phyloP scores from a whole-genome alignment of 495 filamentous ascomycete genomes.

The Pyrenopolyporus hunteri region DNA sequence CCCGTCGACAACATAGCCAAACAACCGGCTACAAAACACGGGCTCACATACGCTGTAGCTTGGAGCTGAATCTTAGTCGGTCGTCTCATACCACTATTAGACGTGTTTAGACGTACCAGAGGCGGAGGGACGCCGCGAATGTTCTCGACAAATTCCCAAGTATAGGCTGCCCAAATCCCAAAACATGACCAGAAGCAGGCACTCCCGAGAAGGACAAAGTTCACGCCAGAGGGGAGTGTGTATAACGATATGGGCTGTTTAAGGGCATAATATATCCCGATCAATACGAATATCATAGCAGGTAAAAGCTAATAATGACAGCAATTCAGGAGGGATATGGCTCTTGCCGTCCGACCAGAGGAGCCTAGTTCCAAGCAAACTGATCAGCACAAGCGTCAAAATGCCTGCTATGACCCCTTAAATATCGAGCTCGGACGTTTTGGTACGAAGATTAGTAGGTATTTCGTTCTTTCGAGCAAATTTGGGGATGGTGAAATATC shows the following conservation, averaged over 20 bases:
- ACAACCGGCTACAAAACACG: slow-evolving; percentile 35
- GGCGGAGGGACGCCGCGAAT: slow-evolving; percentile 56
- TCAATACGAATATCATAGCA: slow-evolving; percentile 54
- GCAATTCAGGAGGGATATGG: slow-evolving; percentile 58
- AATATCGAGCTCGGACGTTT: slow-evolving; percentile 52
- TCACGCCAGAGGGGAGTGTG: slow-evolving; percentile 52
- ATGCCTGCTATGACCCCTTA: slow-evolving; percentile 56
- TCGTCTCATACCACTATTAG: slow-evolving; percentile 24
- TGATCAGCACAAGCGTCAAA: slow-evolving; percentile 58
- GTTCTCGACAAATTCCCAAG: slow-evolving; percentile 58
- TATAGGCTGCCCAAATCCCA: slow-evolving; percentile 63
- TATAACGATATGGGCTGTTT: slow-evolving; percentile 60
- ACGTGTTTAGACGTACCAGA: slow-evolving; percentile 47
- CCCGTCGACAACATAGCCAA: slow-evolving; percentile 55
- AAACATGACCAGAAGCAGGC: slow-evolving; percentile 64
- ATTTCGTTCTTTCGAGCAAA: slow-evolving; percentile 33
- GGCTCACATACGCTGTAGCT: slow-evolving; percentile 32
- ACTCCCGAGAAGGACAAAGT: slow-evolving; percentile 57
- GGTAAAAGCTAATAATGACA: slow-evolving; percentile 58
- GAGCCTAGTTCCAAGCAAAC: slow-evolving; percentile 63
- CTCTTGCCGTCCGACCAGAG: slow-evolving; percentile 59
- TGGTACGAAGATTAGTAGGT: slow-evolving; percentile 37
- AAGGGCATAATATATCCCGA: slow-evolving; percentile 49
- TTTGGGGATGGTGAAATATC: slow-evolving; percentile 37
- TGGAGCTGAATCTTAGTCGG: slow-evolving; percentile 12